Conservation (phyloP, 164 flowering plant species). For the Vitis labrusca region DNA sequence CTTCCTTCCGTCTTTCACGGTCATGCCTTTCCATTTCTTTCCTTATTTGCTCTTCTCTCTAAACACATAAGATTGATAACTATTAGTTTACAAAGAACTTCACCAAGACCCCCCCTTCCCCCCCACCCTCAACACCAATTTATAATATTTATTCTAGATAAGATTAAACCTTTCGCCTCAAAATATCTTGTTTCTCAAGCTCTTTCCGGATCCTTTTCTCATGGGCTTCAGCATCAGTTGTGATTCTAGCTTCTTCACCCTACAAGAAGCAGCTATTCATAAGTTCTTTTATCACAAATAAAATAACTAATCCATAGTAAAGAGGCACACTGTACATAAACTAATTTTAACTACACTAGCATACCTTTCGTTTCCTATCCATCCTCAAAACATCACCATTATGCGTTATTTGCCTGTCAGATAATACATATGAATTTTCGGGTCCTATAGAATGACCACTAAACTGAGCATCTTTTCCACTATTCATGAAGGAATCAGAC, state of each 20-base stretch:
- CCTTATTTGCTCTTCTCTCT: conserved; percentile 91
- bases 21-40: conserved; percentile 93
- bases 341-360: neutral
- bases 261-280: conserved; percentile 22
- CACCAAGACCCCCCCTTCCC: neutral
- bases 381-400: conserved; percentile 51
- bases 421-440: conserved; percentile 43
- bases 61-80: neutral
- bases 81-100: conserved; percentile 7
- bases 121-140: too few species aligned
- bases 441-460: conserved; percentile 48
- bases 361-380: conserved; percentile 88
- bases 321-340: conserved; percentile 4
- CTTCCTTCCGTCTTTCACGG: conserved; percentile 91
- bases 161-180: conserved; percentile 73
- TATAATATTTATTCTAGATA: neutral
- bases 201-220: conserved; percentile 82
- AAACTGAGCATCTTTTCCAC: conserved; percentile 42
- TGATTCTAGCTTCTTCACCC: conserved; percentile 72
- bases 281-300: neutral
- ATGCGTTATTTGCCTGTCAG: conserved; percentile 43
- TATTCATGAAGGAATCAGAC: conserved; percentile 34
- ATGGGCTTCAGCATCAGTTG: conserved; percentile 80
- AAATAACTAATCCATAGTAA: neutral
- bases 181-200: conserved; percentile 81